phyloP scores from a whole-genome alignment of 805 yeast species.

The Candida bentonensis region DNA sequence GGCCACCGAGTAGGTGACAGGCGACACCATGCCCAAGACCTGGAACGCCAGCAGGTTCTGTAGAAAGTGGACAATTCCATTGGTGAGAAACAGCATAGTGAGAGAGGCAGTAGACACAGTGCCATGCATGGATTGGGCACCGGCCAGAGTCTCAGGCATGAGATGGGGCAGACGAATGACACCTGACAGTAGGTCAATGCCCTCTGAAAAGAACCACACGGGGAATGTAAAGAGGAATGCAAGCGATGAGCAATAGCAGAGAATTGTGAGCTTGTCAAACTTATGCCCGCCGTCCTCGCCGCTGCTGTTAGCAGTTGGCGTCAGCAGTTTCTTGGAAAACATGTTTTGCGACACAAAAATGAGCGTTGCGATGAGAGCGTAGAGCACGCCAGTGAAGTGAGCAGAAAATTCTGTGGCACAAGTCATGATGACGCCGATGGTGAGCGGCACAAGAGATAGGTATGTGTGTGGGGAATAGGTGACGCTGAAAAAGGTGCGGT shows the following conservation, averaged over 20 bases:
- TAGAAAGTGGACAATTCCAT: conserved; percentile 64
- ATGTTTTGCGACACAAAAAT: conserved; percentile 79
- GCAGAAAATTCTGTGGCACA: conserved; percentile 29
- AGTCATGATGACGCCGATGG: conserved; percentile 69
- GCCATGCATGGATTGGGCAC: conserved; percentile 4
- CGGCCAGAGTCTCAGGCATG: background rate
- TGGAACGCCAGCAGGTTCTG: conserved; percentile 76
- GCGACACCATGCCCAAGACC: conserved; percentile 65
- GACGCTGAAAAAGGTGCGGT: conserved; percentile 44
- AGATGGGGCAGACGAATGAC: conserved; percentile 13
- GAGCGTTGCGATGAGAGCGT: conserved; percentile 53
- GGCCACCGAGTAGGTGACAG: conserved; percentile 77
- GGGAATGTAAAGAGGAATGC: conserved; percentile 64
- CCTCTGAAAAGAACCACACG: conserved; percentile 57
- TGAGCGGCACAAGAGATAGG: conserved; percentile 62
- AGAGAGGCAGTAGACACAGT: conserved; percentile 28
- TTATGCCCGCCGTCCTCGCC: conserved; percentile 17
- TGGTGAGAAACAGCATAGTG: conserved; percentile 33
- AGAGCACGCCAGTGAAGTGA: conserved; percentile 47
- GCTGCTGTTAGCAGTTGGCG: conserved; percentile 23
- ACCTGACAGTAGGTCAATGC: conserved; percentile 13
- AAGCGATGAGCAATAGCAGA: conserved; percentile 61
- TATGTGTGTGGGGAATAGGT: conserved; percentile 56
- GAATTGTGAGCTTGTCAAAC: conserved; percentile 70
- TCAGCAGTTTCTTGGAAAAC: conserved; percentile 70